These are phyloP conservation scores for Paracoccidioides brasiliensis DNA, from an alignment of 2,329 filamentous ascomycete species.

Conservation along the genomic window DNA sequence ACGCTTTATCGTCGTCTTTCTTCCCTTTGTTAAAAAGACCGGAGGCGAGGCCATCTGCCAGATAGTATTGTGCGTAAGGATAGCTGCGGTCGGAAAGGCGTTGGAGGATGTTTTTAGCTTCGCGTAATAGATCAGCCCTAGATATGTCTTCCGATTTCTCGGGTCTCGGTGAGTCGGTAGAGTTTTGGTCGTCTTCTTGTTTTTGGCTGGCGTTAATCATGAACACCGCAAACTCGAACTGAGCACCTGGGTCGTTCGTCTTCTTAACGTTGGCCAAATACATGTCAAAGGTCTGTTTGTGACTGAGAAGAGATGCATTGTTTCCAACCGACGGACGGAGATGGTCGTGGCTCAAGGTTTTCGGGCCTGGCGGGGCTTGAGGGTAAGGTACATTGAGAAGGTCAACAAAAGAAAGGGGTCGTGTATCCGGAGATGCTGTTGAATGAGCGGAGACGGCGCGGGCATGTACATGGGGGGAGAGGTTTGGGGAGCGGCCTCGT, in stretches of 20 bases:
- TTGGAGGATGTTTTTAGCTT: conserved; percentile 82
- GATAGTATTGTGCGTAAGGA: conserved; percentile 95
- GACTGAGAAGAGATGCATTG: conserved; percentile 81
- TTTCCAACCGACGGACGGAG: conserved; percentile 68
- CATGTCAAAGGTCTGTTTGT: conserved; percentile 93
- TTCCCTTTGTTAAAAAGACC: conserved; percentile 92
- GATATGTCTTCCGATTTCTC: conserved; percentile 33
- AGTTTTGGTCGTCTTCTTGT: conserved; percentile 11
- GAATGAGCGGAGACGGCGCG: conserved; percentile 39
- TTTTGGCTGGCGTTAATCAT: conserved; percentile 65
- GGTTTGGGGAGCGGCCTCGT: conserved; percentile 46
- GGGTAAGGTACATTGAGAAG: conserved; percentile 60
- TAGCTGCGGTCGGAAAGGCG: conserved; percentile 76
- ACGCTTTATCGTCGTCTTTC: conserved; percentile 80
- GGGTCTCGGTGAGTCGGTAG: conserved; percentile 12
- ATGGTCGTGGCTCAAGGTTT: conserved; percentile 64
- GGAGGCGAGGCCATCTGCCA: conserved; percentile 86
- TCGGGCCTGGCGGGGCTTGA: conserved; percentile 55
- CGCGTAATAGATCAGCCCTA: conserved; percentile 56
- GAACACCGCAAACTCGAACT: conserved; percentile 94
- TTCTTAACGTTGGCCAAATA: conserved; percentile 96
- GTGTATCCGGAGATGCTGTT: conserved; percentile 42
- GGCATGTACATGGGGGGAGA: conserved; percentile 36
- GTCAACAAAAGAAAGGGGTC: conserved; percentile 49
- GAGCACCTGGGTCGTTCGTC: conserved; percentile 75